Conservation (phyloP, 2,329 filamentous ascomycete species). For the Fusarium odoratissimum region DNA sequence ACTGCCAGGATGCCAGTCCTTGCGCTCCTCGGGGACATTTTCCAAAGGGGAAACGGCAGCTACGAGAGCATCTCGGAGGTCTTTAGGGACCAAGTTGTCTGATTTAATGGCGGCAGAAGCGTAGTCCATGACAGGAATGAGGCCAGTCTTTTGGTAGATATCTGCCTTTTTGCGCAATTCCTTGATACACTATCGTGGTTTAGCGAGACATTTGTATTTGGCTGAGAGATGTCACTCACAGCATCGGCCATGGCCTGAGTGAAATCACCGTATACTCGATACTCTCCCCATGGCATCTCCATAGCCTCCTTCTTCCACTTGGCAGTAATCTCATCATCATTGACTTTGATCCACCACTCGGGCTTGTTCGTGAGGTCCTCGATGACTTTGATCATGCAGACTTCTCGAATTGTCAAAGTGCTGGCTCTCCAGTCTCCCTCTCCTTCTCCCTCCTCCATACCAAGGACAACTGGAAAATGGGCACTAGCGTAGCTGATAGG, state of each 20-base stretch:
- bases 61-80: slow-evolving; percentile 53
- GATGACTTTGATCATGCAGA: slow-evolving; percentile 49
- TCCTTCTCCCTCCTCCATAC: not conserved
- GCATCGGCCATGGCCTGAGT: slow-evolving; percentile 47
- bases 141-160: slow-evolving; percentile 48
- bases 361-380: slow-evolving; percentile 51
- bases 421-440: slow-evolving; percentile 37
- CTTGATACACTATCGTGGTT: slow-evolving; percentile 44
- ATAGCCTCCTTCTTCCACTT: slow-evolving; percentile 49
- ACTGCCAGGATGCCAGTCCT: slow-evolving; percentile 46
- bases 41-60: slow-evolving; percentile 61
- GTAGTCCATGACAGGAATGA: slow-evolving; percentile 51
- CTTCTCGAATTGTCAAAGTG: slow-evolving; percentile 47
- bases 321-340: slow-evolving; percentile 39
- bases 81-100: slow-evolving; percentile 44
- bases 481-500: slow-evolving; percentile 25
- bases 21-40: slow-evolving; percentile 58
- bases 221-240: slow-evolving; percentile 33
- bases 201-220: not conserved
- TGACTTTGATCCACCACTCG: slow-evolving; percentile 51
- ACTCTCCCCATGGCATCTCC: slow-evolving; percentile 46
- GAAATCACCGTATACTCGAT: slow-evolving; percentile 42
- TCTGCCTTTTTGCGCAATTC: slow-evolving; percentile 51
- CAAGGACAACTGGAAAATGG: slow-evolving; percentile 40
- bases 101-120: slow-evolving; percentile 51